Conservation (phyloP, 75 land plant genomes). For the Pinus albicaulis region DNA sequence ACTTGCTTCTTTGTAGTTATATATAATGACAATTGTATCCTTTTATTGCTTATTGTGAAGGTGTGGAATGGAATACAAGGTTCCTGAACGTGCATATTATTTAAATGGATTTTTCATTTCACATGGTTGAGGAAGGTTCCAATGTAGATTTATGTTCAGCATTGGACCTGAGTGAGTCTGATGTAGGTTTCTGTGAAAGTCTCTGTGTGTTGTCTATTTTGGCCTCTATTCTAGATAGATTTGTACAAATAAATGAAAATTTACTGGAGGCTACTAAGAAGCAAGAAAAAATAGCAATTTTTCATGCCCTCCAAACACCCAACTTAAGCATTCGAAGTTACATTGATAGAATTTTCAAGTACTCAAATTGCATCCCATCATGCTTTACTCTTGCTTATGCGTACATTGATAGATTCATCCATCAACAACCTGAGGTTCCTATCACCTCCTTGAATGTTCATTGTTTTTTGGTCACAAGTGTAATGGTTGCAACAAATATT, state of each 20-base stretch:
- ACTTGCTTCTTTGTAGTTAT: too few relatives aligned
- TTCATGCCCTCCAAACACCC: constrained; percentile 60
- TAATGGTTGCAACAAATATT: constrained; percentile 70
- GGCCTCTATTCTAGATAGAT: constrained; percentile 50
- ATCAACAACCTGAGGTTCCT: constrained; percentile 31
- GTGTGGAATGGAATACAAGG: too few relatives aligned
- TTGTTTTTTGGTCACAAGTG: constrained; percentile 66
- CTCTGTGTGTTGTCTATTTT: constrained; percentile 49
- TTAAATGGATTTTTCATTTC: not conserved
- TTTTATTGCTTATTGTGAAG: too few relatives aligned
- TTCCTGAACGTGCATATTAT: too few relatives aligned
- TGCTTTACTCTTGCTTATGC: constrained; percentile 33
- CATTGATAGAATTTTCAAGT: constrained; percentile 68
- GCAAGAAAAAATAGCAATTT: constrained; percentile 30
- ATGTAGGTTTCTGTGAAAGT: constrained; percentile 14
- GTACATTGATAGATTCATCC: constrained; percentile 54
- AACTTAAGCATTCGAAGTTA: constrained; percentile 51
- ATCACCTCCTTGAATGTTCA: constrained; percentile 70
- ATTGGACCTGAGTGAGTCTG: constrained; percentile 29
- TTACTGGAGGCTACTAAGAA: constrained; percentile 13
- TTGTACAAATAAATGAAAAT: constrained; percentile 47
- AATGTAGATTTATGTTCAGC: constrained; percentile 15
- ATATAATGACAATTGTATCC: too few relatives aligned
- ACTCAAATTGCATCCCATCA: not conserved
- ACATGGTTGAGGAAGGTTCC: not conserved